phyloP scores from a whole-genome alignment of 2,329 filamentous ascomycete genomes.

The Xylariaceae sp. region DNA sequence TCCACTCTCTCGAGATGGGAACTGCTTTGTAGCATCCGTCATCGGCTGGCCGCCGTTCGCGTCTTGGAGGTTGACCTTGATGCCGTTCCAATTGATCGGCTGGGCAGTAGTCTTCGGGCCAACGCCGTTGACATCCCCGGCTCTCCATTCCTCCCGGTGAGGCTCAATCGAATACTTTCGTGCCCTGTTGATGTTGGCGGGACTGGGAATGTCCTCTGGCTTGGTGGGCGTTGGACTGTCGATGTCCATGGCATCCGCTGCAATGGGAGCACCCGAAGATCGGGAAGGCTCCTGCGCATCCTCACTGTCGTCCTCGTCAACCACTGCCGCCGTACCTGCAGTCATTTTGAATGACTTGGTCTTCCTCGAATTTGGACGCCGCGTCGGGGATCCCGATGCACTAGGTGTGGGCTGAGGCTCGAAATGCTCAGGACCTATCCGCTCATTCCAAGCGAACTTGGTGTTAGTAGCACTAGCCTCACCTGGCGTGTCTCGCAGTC shows the following conservation, averaged over 20 bases:
- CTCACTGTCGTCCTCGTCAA: conserved; percentile 44
- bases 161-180: conserved; percentile 56
- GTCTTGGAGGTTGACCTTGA: conserved; percentile 24
- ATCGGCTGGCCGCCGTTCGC: conserved; percentile 16
- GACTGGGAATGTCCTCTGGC: conserved; percentile 26
- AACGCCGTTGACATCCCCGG: conserved; percentile 41
- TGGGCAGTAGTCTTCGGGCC: conserved; percentile 20
- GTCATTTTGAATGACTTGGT: conserved; percentile 52
- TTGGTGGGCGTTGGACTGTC: conserved; percentile 44
- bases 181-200: conserved; percentile 32
- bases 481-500: conserved; percentile 25
- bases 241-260: conserved; percentile 58
- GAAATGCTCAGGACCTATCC: conserved; percentile 52
- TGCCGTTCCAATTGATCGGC: conserved; percentile 21
- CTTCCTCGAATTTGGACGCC: conserved; percentile 52
- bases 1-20: conserved; percentile 38
- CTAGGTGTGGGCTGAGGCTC: conserved; percentile 40
- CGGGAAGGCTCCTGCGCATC: conserved; percentile 28
- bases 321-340: conserved; percentile 40
- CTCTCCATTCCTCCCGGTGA: conserved; percentile 54
- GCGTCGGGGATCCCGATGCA: conserved; percentile 41
- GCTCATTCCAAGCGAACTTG: conserved; percentile 49
- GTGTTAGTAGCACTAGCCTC: conserved; percentile 21
- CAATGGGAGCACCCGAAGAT: conserved; percentile 19
- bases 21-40: conserved; percentile 16